Conservation (phyloP, 1,284 basidiomycete genomes). For the Gymnopus androsaceus region DNA sequence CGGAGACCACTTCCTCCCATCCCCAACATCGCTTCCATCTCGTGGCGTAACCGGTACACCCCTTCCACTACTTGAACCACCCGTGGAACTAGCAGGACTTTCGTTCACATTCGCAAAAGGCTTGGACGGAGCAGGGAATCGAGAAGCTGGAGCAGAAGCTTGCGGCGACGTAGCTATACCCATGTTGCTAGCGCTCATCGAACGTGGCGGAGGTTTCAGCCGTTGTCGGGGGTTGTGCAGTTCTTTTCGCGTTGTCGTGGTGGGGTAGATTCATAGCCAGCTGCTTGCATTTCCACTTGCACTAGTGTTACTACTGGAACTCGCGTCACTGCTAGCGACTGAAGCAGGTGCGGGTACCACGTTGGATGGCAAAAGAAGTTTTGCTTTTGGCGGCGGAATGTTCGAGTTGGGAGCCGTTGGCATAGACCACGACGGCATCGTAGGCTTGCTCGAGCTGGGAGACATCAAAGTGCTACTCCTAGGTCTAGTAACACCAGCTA, state of each 20-base stretch:
- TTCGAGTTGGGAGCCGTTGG: conserved; percentile 8
- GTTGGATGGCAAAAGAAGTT: neutral
- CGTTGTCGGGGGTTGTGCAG: neutral
- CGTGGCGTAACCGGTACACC: conserved; percentile 65
- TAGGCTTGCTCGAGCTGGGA: neutral
- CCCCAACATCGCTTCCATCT: conserved; percentile 67
- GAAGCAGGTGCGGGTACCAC: neutral
- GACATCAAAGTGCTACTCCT: conserved; percentile 17
- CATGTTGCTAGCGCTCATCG: neutral
- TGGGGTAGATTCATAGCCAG: neutral
- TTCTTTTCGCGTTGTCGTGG: neutral
- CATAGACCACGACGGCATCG: conserved; percentile 16
- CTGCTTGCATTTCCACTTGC: neutral
- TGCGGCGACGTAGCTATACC: neutral
- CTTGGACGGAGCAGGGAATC: conserved; percentile 30
- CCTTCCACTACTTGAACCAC: conserved; percentile 73
- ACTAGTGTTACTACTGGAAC: conserved; percentile 1
- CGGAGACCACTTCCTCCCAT: conserved; percentile 9
- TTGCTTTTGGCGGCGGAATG: conserved; percentile 2
- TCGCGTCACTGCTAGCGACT: neutral
- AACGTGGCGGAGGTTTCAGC: neutral
- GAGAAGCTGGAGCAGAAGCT: neutral
- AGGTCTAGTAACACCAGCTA: conserved; percentile 5
- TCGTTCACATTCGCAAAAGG: conserved; percentile 57
- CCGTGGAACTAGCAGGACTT: conserved; percentile 77